phyloP scores from a whole-genome alignment of 257 asterid species.

The Osmanthus fragrans region DNA sequence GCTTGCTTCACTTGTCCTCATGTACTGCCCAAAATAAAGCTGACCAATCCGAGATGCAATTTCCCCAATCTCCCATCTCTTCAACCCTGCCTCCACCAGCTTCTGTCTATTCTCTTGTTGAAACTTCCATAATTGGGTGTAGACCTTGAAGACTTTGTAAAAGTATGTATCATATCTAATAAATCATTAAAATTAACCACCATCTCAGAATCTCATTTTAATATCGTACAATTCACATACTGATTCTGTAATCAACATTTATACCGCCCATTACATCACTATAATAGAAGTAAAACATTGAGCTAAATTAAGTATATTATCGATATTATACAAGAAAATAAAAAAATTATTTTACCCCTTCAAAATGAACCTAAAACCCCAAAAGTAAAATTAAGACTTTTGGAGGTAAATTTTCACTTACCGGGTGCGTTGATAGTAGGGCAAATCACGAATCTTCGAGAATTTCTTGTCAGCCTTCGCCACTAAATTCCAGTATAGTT shows the following conservation, averaged over 20 bases:
- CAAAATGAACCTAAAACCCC: not conserved
- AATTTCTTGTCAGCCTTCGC: constrained; percentile 97
- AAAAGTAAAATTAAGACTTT: not conserved
- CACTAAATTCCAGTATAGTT: constrained; percentile 85
- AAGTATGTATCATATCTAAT: constrained; percentile 88
- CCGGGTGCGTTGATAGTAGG: constrained; percentile 89
- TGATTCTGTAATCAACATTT: not conserved
- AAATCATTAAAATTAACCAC: constrained; percentile 22
- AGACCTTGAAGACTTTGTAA: constrained; percentile 85
- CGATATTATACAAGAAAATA: not conserved
- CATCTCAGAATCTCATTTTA: not conserved
- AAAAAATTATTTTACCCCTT: not conserved
- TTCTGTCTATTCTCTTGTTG: constrained; percentile 96
- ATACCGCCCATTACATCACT: not conserved
- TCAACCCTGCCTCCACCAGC: constrained; percentile 89
- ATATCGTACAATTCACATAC: not conserved
- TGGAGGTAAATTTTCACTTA: constrained; percentile 20
- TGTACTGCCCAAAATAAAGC: constrained; percentile 96
- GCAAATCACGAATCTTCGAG: constrained; percentile 94
- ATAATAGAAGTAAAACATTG: not conserved
- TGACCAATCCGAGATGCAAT: constrained; percentile 98
- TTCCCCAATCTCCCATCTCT: constrained; percentile 99
- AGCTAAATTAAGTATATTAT: not conserved
- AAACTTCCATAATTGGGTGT: constrained; percentile 92
- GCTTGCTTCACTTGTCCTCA: constrained; percentile 97